A percentile compares a stretch with the other conserved stretches of the same genome.
Conservation (phyloP, 768 basidiomycete species). For the Cyclocybe cylindracea region DNA sequence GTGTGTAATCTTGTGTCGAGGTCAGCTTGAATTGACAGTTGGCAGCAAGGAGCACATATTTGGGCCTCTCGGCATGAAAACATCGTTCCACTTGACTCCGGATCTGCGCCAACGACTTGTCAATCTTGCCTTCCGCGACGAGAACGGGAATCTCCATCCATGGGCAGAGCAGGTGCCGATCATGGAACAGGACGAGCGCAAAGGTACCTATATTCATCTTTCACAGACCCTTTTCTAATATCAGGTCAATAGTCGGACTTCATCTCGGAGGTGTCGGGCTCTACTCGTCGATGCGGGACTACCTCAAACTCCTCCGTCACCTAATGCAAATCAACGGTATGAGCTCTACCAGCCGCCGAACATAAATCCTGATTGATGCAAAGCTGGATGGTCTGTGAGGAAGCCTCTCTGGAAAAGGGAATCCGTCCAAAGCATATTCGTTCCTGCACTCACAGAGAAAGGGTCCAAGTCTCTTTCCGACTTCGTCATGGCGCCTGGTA, state of each 20-base stretch:
- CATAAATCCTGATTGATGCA: slow-evolving; percentile 1
- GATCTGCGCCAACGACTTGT: slow-evolving; percentile 24
- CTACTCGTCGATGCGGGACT: slow-evolving; percentile 30
- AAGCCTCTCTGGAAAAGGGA: slow-evolving; percentile 25
- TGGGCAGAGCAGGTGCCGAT: slow-evolving; percentile 24
- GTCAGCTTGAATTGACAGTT: not conserved
- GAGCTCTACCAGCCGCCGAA: not conserved
- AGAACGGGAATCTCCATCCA: slow-evolving; percentile 16
- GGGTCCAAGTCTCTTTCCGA: slow-evolving; percentile 20
- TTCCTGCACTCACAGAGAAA: slow-evolving; percentile 23
- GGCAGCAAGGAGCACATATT: slow-evolving; percentile 31
- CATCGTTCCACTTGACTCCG: slow-evolving; percentile 30
- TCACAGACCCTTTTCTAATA: not conserved
- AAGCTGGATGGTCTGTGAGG: slow-evolving; percentile 19
- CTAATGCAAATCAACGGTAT: slow-evolving; percentile 32
- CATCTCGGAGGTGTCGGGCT: slow-evolving; percentile 29
- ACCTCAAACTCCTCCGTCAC: slow-evolving; percentile 32
- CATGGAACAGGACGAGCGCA: slow-evolving; percentile 27
- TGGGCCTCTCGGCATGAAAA: slow-evolving; percentile 28
- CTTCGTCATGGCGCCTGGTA: slow-evolving; percentile 9
- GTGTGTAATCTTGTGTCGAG: slow-evolving; percentile 1
- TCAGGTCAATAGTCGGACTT: slow-evolving; percentile 17
- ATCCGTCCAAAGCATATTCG: slow-evolving; percentile 25
- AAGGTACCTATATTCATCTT: slow-evolving; percentile 14
- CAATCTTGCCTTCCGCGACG: slow-evolving; percentile 20